Evolutionary conservation across 305 asterid genomes (phyloP).

Genomic region (Fraxinus platypoda): DNA sequence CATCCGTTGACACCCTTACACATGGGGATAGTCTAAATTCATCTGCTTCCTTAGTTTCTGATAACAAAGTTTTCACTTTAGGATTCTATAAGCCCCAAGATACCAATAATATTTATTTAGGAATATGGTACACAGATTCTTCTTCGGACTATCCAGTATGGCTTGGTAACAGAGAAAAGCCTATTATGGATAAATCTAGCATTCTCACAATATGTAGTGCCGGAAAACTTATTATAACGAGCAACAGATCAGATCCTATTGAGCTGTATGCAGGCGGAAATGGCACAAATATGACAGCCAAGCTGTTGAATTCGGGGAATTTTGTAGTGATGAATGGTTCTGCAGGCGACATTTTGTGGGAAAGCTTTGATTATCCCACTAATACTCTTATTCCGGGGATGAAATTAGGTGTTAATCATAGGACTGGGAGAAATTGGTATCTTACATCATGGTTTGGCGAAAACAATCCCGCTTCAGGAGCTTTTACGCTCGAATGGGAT

Average conservation of each 20-base stretch:
- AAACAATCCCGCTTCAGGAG: not conserved
- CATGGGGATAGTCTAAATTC: constrained; percentile 24
- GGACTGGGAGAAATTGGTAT: constrained; percentile 20
- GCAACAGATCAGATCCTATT: not conserved
- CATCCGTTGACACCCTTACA: constrained; percentile 26
- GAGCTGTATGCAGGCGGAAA: no score
- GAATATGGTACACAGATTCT: not conserved
- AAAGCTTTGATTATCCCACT: constrained; percentile 32
- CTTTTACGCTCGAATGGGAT: not conserved
- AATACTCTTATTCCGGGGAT: constrained; percentile 30
- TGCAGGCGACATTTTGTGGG: constrained; percentile 5
- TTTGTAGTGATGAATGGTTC: constrained; percentile 17
- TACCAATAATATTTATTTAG: constrained; percentile 23
- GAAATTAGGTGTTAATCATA: constrained; percentile 26
- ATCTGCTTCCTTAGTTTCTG: constrained; percentile 27
- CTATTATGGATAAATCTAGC: not conserved
- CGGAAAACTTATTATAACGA: constrained; percentile 12
- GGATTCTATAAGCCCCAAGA: constrained; percentile 14
- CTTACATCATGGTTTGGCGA: constrained; percentile 15
- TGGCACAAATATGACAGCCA: not conserved
- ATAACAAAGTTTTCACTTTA: constrained; percentile 25
- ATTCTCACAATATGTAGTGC: constrained; percentile 17
- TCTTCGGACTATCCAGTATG: constrained; percentile 6
- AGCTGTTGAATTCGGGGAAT: not conserved
- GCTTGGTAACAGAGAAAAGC: constrained; percentile 32